A percentile compares a stretch with the other conserved stretches of the same genome.
Conservation (phyloP, 2,329 filamentous ascomycete species). For the Diaporthe helianthi region DNA sequence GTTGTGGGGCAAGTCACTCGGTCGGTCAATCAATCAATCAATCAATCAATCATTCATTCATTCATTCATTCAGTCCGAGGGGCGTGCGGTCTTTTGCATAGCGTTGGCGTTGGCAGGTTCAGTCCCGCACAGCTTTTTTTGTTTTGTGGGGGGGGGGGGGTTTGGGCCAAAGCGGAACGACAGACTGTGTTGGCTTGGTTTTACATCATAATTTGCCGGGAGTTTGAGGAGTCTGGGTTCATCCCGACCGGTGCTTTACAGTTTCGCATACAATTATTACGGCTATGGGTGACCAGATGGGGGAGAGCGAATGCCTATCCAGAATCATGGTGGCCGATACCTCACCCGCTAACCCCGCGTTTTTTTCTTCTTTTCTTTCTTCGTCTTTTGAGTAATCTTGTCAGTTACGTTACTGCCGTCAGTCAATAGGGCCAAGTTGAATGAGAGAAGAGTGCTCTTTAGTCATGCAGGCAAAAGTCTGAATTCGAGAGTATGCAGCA, state of each 20-base stretch:
- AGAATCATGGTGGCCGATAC: neutral
- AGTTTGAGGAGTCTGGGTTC: neutral
- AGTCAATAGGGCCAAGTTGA: neutral
- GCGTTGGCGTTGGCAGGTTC: conserved; percentile 40
- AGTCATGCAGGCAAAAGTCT: conserved; percentile 12
- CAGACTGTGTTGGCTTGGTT: neutral
- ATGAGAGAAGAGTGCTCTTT: neutral
- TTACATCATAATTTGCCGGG: neutral
- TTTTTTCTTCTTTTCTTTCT: too few relatives aligned
- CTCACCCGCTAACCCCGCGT: too few relatives aligned
- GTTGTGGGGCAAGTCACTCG: too few relatives aligned
- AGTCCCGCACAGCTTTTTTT: neutral
- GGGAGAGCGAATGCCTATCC: neutral
- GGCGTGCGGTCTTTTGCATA: conserved; percentile 37
- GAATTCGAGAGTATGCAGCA: conserved; percentile 16
- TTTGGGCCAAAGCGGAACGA: neutral
- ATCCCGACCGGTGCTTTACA: neutral
- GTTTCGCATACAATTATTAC: neutral
- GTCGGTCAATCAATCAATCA: too few relatives aligned
- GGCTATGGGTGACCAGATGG: neutral
- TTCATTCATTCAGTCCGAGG: neutral
- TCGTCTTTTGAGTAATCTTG: too few relatives aligned
- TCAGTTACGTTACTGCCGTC: too few relatives aligned
- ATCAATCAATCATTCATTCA: too few relatives aligned
- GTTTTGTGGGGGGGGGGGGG: too few relatives aligned